Evolutionary conservation across 495 filamentous ascomycete species (phyloP), one percentile per base, ranked within the genome.

Genomic region (Hypoxylon rickii): DNA sequence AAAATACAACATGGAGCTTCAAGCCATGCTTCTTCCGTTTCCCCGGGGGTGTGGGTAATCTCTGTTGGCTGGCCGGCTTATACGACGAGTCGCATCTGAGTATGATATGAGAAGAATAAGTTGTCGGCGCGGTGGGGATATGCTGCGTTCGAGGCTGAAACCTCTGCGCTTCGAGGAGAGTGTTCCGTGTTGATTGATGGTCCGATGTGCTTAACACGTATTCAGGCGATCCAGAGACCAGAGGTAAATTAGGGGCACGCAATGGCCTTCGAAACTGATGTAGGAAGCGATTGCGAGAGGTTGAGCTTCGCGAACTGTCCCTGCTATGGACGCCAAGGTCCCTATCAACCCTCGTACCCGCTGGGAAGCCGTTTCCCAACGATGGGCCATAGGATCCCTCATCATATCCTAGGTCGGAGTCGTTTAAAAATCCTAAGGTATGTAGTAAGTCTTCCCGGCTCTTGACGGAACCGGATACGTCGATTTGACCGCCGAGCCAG

Each of bases 401-500:
- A 19, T 46, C 22, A n/a, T 39, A 20, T 1, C 38, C 15, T 12
- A 39, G 39, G 15, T 63, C 58, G 3, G 34, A 22, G 2, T 58
- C 22, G 3, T 43, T 26, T 1, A 59, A 47, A 18, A 54, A 66
- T 45, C 70, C 73, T 3, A 84, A 58, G 17, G 83, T 68, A n/a
- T 71, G 68, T 45, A 84, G 36, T 11, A 84, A 68, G 46, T 81
- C 79, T 15, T 73, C 72, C 42, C 67, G 66, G 37, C 68, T 70
- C 32, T 76, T 76, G 51, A 83, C 75, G 8, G 72, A 76, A 10
- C 76, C 76, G 1, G 78, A 82, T 36, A 81, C 76, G 54, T 83
- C 80, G 61, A 84, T 75, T 63, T 84, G 81, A 0, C 70, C 81
- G 6, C 81, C 81, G 8, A 84, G 73, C 51, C 72, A 80, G 70